Conservation (phyloP, 2,329 filamentous ascomycete species). For the Orbilia ellipsospora region DNA sequence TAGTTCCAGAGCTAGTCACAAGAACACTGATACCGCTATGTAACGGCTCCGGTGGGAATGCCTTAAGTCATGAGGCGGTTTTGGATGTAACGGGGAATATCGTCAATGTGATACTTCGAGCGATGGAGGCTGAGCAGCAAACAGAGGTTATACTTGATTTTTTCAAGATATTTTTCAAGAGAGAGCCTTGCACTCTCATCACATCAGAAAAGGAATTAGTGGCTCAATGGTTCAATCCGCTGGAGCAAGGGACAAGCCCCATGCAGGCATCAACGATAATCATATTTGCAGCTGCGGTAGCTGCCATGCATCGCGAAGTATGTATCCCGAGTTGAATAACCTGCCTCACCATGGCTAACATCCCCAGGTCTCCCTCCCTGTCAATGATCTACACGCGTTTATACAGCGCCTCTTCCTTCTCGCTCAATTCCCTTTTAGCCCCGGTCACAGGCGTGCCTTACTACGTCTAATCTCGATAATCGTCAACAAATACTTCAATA, state of each 20-base stretch:
- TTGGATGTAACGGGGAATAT: conserved; percentile 72
- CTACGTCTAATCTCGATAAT: conserved; percentile 63
- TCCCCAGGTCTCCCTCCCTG: conserved; percentile 56
- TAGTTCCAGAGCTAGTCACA: conserved; percentile 63
- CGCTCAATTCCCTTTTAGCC: conserved; percentile 60
- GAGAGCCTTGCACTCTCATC: conserved; percentile 61
- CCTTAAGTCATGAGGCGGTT: conserved; percentile 67
- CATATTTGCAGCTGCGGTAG: conserved; percentile 57
- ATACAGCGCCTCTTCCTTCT: conserved; percentile 62
- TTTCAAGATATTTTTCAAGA: conserved; percentile 67
- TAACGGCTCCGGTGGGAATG: conserved; percentile 62
- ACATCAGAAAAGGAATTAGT: conserved; percentile 60
- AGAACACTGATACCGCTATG: conserved; percentile 60
- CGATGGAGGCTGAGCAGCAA: conserved; percentile 68
- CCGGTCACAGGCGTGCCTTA: conserved; percentile 63
- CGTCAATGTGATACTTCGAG: conserved; percentile 70
- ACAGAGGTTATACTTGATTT: conserved; percentile 67
- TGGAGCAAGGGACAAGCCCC: conserved; percentile 39
- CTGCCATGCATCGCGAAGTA: conserved; percentile 58
- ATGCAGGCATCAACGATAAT: conserved; percentile 53
- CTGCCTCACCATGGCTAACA: conserved; percentile 6
- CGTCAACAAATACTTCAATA: conserved; percentile 62
- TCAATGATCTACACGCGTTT: conserved; percentile 58
- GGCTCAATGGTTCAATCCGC: conserved; percentile 56
- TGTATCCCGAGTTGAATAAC: background rate